Percentiles rank a stretch among this genome's conserved stretches.
Evolutionary conservation across 805 yeast genomes (phyloP).

Genomic region (Zygosaccharomyces lentus): DNA sequence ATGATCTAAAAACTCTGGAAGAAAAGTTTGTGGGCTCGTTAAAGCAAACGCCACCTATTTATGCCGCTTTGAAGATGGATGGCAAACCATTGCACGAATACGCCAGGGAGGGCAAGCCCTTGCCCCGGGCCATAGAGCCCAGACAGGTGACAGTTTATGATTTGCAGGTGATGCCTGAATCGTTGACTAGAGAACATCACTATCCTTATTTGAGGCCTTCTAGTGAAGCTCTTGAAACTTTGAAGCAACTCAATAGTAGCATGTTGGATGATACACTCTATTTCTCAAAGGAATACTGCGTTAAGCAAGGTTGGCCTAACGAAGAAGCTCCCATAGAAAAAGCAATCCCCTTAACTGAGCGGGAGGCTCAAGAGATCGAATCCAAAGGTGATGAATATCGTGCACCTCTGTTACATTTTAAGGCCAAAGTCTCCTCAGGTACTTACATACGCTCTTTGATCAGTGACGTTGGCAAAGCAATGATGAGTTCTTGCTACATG

Average conservation of each 20-base stretch:
- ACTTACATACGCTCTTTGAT: slow-evolving; percentile 88
- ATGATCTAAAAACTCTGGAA: slow-evolving; percentile 46
- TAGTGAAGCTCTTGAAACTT: slow-evolving; percentile 24
- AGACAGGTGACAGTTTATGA: slow-evolving; percentile 62
- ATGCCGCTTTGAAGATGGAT: slow-evolving; percentile 88
- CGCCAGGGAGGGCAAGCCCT: slow-evolving; percentile 80
- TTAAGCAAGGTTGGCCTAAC: slow-evolving; percentile 39
- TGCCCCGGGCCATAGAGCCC: slow-evolving; percentile 78
- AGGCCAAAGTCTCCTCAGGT: slow-evolving; percentile 84
- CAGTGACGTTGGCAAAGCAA: slow-evolving; percentile 81
- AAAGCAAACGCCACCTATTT: slow-evolving; percentile 91
- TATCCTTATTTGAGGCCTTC: slow-evolving; percentile 44
- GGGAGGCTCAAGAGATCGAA: slow-evolving; percentile 26
- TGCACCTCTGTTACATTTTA: slow-evolving; percentile 69
- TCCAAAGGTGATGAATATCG: slow-evolving; percentile 40
- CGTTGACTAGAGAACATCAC: slow-evolving; percentile 51
- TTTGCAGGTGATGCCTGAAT: slow-evolving; percentile 47
- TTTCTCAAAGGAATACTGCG: slow-evolving; percentile 54
- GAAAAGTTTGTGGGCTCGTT: slow-evolving; percentile 73
- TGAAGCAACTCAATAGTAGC: slow-evolving; percentile 42
- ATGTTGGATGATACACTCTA: slow-evolving; percentile 59
- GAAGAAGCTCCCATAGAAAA: slow-evolving; percentile 39
- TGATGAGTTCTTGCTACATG: slow-evolving; percentile 84
- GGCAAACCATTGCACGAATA: slow-evolving; percentile 94
- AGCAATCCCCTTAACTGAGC: slow-evolving; percentile 39